Evolutionary conservation across 352 stramenopile species (phyloP), one percentile per base, ranked within the genome.

Genomic region (Plasmopara muralis): DNA sequence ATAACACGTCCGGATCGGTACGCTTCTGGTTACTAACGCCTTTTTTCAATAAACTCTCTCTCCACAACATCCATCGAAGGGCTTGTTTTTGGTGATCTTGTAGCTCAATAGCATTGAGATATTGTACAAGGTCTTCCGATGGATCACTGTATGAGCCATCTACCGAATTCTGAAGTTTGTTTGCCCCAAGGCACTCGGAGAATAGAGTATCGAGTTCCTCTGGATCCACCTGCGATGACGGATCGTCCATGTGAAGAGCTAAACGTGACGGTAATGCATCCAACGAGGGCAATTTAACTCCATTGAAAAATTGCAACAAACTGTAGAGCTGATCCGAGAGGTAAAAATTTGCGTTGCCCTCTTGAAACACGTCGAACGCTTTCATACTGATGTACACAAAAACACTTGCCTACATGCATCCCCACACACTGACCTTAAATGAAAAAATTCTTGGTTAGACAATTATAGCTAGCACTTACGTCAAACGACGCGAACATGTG

Each of bases 11-110:
- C 41, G 74, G 70, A 14, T 87, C 67, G 40, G 63, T 59, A n/a
- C 54, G 68, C 8, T 72, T 56, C 34, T 69, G 54, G 10, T 68
- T 54, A 47, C 38, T 53, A n/a, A 43, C 48, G 8, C 41, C 55
- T 15, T 65, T 57, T 41, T 45, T 48, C 16, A 60, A 16, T 44
- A 64, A 76, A 8, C 70, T 77, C 45, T 95, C 86, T 31, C 86
- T 73, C 65, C 80, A 81, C n/a, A 92, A 46, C 86, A 95, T 95
- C 86, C 86, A 96, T 20, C 62, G 62, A 28, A 96, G 57, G 5
- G 84, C 84, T 50, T 90, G 71, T 44, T 88, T 82, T 53, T 96
- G 86, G 43, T 96, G 87, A 2, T 82, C 71, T 33, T 79, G 77
- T 3, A 96, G 62, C 44, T 77, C 64, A 37, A 94, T 84, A 47